Evolutionary conservation across 768 basidiomycete species (phyloP).

Genomic region (Rhizopogon roseolus): DNA sequence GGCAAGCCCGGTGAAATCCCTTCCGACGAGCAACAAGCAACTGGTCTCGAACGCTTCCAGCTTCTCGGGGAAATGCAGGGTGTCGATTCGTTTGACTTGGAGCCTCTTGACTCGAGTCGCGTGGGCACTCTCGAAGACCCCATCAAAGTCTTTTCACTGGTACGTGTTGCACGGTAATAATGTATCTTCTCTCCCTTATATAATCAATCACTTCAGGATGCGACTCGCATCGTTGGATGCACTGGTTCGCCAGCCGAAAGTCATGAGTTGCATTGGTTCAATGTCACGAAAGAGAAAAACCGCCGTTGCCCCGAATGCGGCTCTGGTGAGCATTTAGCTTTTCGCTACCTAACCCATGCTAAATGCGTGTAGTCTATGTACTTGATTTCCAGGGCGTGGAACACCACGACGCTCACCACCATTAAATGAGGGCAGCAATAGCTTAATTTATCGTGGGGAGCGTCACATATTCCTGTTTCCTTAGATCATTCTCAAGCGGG

Average conservation of each 20-base stretch:
- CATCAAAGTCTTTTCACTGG: slow-evolving; percentile 81
- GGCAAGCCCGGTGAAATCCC: slow-evolving; percentile 71
- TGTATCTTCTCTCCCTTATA: not conserved
- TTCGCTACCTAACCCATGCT: not conserved
- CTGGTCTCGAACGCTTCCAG: slow-evolving; percentile 95
- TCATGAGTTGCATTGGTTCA: slow-evolving; percentile 90
- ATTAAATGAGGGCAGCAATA: slow-evolving; percentile 16
- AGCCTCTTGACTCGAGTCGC: slow-evolving; percentile 78
- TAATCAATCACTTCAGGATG: slow-evolving; percentile 43
- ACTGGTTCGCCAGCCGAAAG: slow-evolving; percentile 94
- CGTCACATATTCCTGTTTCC: not conserved
- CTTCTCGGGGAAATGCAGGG: slow-evolving; percentile 86
- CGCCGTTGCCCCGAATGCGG: slow-evolving; percentile 92
- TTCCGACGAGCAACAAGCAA: slow-evolving; percentile 86
- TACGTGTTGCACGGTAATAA: slow-evolving; percentile 37
- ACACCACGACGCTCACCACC: slow-evolving; percentile 44
- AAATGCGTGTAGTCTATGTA: slow-evolving; percentile 51
- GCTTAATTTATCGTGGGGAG: not conserved
- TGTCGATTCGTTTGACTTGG: slow-evolving; percentile 83
- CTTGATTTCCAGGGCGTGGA: slow-evolving; percentile 68
- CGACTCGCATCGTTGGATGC: slow-evolving; percentile 86
- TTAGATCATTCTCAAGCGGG: not conserved
- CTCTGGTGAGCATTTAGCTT: slow-evolving; percentile 56
- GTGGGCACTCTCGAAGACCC: slow-evolving; percentile 87
- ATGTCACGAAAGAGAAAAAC: slow-evolving; percentile 55